Percentiles rank a stretch among this genome's conserved stretches.
Evolutionary conservation across 768 basidiomycete genomes (phyloP).

Genomic region (Pleurotus tuber-regium): DNA sequence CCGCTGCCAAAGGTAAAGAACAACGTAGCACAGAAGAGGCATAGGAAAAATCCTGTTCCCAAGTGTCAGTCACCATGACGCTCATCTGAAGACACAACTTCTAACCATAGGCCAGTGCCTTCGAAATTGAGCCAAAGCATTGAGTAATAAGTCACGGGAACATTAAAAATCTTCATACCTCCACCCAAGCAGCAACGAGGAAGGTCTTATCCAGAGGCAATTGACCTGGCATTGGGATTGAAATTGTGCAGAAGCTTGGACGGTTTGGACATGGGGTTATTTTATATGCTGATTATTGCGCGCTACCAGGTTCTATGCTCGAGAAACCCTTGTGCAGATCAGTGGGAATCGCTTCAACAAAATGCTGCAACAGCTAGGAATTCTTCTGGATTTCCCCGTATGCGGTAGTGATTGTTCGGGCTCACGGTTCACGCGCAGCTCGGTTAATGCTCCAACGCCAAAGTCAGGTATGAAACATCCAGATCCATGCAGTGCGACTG

Average conservation of each 20-base stretch:
- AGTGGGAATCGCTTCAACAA: too few species aligned
- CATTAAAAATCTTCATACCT: neutral
- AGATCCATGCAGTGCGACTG: neutral
- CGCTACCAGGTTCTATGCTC: too few species aligned
- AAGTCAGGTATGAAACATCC: neutral
- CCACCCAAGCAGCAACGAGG: neutral
- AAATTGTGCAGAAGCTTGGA: too few species aligned
- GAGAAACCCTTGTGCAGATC: too few species aligned
- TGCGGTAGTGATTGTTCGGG: too few species aligned
- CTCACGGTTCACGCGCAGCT: neutral
- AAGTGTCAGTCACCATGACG: too few species aligned
- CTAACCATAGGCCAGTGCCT: neutral
- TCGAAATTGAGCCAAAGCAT: too few species aligned
- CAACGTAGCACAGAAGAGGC: neutral
- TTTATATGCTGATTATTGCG: too few species aligned
- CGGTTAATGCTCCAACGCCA: neutral
- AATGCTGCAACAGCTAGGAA: too few species aligned
- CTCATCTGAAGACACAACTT: too few species aligned
- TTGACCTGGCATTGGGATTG: neutral
- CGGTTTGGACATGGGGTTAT: too few species aligned
- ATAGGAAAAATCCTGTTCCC: neutral
- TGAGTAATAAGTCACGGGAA: neutral
- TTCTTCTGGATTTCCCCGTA: too few species aligned
- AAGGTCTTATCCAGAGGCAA: neutral
- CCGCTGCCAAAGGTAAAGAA: neutral